phyloP scores from a whole-genome alignment of 1,139 yeast genomes.

The Blastobotrys illinoisensis region DNA sequence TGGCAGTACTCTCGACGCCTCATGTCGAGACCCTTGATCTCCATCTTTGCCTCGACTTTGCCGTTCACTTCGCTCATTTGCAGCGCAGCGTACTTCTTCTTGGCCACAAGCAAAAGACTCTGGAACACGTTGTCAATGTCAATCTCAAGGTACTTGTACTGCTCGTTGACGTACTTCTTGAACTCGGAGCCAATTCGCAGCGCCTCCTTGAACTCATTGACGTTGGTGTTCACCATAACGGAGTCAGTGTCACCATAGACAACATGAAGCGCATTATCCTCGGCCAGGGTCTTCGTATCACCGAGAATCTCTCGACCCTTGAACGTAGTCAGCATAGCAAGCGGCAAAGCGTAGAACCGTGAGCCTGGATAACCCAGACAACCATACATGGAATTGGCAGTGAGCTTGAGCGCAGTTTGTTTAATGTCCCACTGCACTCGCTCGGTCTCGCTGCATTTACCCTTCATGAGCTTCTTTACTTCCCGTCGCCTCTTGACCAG shows the following conservation, averaged over 20 bases:
- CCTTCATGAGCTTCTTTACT: conserved; percentile 80
- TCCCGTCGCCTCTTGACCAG: conserved; percentile 90
- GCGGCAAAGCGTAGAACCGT: conserved; percentile 90
- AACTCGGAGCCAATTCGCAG: conserved; percentile 78
- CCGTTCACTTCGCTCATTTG: conserved; percentile 46
- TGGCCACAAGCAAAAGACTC: conserved; percentile 81
- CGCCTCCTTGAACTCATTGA: conserved; percentile 64
- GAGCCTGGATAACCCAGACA: conserved; percentile 92
- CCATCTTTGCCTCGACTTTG: conserved; percentile 51
- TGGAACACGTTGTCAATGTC: conserved; percentile 93
- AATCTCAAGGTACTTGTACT: conserved; percentile 81
- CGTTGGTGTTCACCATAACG: conserved; percentile 95
- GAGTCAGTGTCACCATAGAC: conserved; percentile 99
- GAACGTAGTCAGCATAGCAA: conserved; percentile 92
- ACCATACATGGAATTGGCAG: conserved; percentile 99
- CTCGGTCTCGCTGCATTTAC: conserved; percentile 61
- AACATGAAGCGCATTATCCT: conserved; percentile 72
- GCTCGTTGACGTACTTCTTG: conserved; percentile 78
- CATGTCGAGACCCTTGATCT: conserved; percentile 96
- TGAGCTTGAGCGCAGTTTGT: conserved; percentile 91
- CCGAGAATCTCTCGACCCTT: conserved; percentile 94
- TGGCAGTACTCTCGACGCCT: conserved; percentile 95
- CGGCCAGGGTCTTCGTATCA: conserved; percentile 92
- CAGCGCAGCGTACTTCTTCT: conserved; percentile 96
- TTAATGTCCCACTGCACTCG: conserved; percentile 69